Base-by-base conservation (phyloP, 495 filamentous ascomycete genomes). In the Amniculicola lignicola region DNA sequence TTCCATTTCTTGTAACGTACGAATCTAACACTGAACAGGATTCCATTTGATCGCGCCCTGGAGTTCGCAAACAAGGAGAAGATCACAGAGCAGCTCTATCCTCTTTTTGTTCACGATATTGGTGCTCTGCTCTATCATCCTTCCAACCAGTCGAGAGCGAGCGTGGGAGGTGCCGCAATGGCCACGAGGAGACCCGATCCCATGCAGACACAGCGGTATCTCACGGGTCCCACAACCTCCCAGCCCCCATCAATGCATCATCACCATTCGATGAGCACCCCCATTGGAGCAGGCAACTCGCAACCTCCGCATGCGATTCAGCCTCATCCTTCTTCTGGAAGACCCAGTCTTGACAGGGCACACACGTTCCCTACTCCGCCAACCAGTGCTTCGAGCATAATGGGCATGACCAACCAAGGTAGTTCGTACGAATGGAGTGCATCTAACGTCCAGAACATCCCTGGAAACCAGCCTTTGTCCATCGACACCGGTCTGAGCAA, bases 1-100 rank as follows among this genome's bases (percentile, higher is more conserved):
- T 42, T 51, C 39, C 11, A 22, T 36, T 15, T 61, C 37, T n/a
- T 12, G 7, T 33, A 33, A 39, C 37, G 56, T 68, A 43, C 64
- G 52, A 31, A 46, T 16, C 29, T 15, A 46, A 14, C 45, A 33
- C 2, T 3, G 21, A 5, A 15, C 14, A 54, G 92, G 92, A 98
- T 98, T 67, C 93, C 93, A 7, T 98, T 94, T 62, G 94, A 97
- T 54, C 82, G 94, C 47, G 93, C 93, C 1, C 74, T 98, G 36
- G 93, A 98, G 61, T 98, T 98, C 67, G 94, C 93, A 33, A 98
- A 98, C 75, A 96, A 96, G 78, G 93, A 98, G 72, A 96, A 97
- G 74, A 98, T 98, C 60, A 97, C 94, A 0, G 92, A 98, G 70
- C 72, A 88, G 11, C 70, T 98, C 51, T 98, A 98, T 73, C 93